Base-by-base conservation (phyloP, 2,329 filamentous ascomycete species). In the Sphaerulina populicola region DNA sequence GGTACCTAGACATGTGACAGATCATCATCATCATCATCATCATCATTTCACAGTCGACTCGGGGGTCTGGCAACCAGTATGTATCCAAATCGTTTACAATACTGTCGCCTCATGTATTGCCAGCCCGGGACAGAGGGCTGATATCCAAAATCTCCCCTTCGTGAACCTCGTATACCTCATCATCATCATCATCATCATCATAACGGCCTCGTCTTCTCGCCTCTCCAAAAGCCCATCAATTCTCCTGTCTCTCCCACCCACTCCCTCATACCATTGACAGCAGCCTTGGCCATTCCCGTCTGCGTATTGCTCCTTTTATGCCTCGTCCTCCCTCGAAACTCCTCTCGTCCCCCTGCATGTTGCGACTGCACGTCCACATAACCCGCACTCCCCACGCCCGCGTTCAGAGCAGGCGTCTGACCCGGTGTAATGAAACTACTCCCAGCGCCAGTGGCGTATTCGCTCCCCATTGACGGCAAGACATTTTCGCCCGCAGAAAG, bases 401-500 rank as follows among this genome's bases (percentile, higher is more conserved):
- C 57, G 38, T 56, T 55, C 54, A 18, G 42, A 8, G 42, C 43
- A 3, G 70, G 68, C 42, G 66, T 68, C 47, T 68, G 67, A 0
- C 74, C 74, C 4, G 73, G 62, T 40, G 65, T 69, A 8, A 73
- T 69, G 52, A 74, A 75, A 57, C 71, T 73, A 58, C 72, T 74
- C 1, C 74, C 73, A n/a, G 75, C 74, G 5, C 80, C 79, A 0
- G 80, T 82, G 14, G 77, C 78, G 64, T 82, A 82, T 57, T 89
- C 85, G 43, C 81, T 88, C 10, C 88, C 88, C 79, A 96, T 96
- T 6, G 84, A 94, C 0, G 93, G 93, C 46, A 98, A 72, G 3
- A 97, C 88, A 65, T 97, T 97, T 66, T 98, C 93, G 49, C 89
- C 88, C 0, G 93, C 93, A 14, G 88, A 94, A 38, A 98, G 71